These are phyloP conservation scores for Apophysomyces ossiformis DNA, from an alignment of 371 early-diverging fungal species.

Conservation along the genomic window DNA sequence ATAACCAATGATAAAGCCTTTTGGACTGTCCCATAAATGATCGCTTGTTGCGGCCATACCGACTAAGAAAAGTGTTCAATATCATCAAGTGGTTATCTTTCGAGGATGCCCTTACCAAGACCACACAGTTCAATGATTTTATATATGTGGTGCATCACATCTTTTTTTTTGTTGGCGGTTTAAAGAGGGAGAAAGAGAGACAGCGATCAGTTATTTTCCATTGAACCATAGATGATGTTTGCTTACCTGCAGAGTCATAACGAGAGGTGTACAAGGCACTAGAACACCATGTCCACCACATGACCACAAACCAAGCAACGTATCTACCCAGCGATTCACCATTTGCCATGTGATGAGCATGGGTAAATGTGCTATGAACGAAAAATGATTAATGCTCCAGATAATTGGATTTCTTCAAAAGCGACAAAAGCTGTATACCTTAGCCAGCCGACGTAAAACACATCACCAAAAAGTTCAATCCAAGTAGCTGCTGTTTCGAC, in stretches of 20 bases:
- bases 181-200: no score
- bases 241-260: conserved; percentile 41
- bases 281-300: conserved; percentile 69
- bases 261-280: conserved; percentile 58
- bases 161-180: conserved; percentile 12
- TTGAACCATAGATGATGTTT: background rate
- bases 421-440: conserved; percentile 19
- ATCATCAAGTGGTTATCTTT: background rate
- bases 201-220: no score
- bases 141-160: conserved; percentile 55
- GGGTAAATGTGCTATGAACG: conserved; percentile 50
- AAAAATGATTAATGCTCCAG: background rate
- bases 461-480: conserved; percentile 53
- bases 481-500: conserved; percentile 51
- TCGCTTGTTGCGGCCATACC: conserved; percentile 52
- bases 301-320: conserved; percentile 60
- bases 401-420: background rate
- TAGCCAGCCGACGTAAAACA: conserved; percentile 56
- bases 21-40: conserved; percentile 32
- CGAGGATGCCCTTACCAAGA: conserved; percentile 28
- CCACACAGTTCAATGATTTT: conserved; percentile 52
- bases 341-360: conserved; percentile 51
- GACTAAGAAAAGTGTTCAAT: conserved; percentile 19
- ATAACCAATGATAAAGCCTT: conserved; percentile 52
- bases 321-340: conserved; percentile 38